Percentiles rank a stretch among this genome's conserved stretches.
Conservation (phyloP, 345 rosid genomes). For the Acer yangbiense region DNA sequence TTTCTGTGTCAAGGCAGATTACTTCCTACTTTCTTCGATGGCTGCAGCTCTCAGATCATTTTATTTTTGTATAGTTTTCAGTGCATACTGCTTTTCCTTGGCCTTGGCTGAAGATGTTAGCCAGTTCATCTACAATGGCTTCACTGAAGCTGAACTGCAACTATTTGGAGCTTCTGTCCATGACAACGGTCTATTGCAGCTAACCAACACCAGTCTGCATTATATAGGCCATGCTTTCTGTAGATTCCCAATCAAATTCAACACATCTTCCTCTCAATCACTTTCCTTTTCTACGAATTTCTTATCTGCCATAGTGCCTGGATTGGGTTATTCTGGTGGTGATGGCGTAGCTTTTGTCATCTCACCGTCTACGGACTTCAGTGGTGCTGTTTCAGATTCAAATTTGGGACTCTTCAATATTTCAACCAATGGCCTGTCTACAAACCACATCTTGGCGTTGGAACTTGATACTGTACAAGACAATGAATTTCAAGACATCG, state of each 20-base stretch:
- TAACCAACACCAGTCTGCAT: constrained; percentile 44
- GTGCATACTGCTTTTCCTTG: constrained; percentile 11
- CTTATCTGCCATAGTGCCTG: constrained; percentile 40
- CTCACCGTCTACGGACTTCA: constrained; percentile 29
- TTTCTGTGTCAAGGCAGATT: too few species aligned
- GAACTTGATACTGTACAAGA: constrained; percentile 49
- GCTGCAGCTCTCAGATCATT: too few species aligned
- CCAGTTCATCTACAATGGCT: constrained; percentile 16
- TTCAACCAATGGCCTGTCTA: constrained; percentile 30
- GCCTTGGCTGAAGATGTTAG: constrained; percentile 1
- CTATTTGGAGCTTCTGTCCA: constrained; percentile 31
- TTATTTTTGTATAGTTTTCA: too few species aligned
- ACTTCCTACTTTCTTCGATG: too few species aligned
- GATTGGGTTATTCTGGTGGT: constrained; percentile 14
- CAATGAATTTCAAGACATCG: constrained; percentile 38
- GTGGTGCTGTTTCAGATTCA: constrained; percentile 8
- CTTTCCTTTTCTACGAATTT: constrained; percentile 46
- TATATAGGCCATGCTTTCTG: constrained; percentile 15
- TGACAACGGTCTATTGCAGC: constrained; percentile 51
- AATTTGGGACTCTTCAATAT: constrained; percentile 53
- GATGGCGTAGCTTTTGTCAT: constrained; percentile 48
- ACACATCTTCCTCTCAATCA: constrained; percentile 6
- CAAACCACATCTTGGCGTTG: constrained; percentile 47
- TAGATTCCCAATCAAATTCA: not conserved
- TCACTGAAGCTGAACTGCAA: not conserved